Conservation (phyloP, 768 basidiomycete species). For the Dentipellis sp. region DNA sequence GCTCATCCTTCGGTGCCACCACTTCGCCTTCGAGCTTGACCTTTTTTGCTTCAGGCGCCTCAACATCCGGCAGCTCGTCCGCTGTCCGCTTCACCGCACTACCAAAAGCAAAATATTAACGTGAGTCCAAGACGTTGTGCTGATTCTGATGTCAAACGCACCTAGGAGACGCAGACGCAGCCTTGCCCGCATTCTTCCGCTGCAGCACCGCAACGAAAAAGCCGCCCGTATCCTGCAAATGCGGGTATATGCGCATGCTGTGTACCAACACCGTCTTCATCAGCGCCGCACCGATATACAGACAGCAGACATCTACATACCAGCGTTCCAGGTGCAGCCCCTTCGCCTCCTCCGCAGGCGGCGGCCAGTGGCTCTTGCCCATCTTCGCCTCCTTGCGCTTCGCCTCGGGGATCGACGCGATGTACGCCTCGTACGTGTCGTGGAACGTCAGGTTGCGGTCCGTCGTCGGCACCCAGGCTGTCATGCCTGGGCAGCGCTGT, state of each 20-base stretch:
- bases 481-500: conserved; percentile 65
- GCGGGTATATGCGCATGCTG: conserved; percentile 88
- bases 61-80: conserved; percentile 31
- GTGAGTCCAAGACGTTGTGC: not conserved
- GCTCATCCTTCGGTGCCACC: not conserved
- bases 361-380: conserved; percentile 71
- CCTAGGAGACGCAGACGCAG: not conserved
- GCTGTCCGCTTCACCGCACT: conserved; percentile 42
- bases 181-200: conserved; percentile 25
- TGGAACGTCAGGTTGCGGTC: conserved; percentile 43
- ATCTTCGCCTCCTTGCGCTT: conserved; percentile 48
- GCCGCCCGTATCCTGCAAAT: conserved; percentile 93
- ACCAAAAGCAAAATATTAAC: not conserved
- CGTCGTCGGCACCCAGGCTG: conserved; percentile 68
- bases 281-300: not conserved
- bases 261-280: not conserved
- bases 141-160: not conserved
- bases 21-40: conserved; percentile 28
- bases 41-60: conserved; percentile 43
- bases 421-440: conserved; percentile 53
- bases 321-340: conserved; percentile 61
- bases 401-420: conserved; percentile 38
- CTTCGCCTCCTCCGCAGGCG: conserved; percentile 44
- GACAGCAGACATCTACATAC: conserved; percentile 30
- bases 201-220: conserved; percentile 94